Evolutionary conservation across 768 basidiomycete species (phyloP), one percentile per base, ranked within the genome.

Genomic region (Xanthoconium purpureum): DNA sequence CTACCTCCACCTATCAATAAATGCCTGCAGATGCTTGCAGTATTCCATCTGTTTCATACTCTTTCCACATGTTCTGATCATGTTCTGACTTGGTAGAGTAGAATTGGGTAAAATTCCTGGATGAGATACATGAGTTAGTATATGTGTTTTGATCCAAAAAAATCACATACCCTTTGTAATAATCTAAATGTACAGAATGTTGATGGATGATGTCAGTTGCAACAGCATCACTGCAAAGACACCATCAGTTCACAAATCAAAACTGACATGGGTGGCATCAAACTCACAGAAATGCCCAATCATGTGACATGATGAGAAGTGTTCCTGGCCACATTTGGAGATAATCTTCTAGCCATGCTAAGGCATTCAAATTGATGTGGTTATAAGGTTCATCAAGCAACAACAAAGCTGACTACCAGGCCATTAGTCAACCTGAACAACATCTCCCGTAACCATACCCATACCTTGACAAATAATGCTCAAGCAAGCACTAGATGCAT

Each of bases 161-260:
- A 12, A 24, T 35, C 38, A 61, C 75, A 30, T 65, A 89, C 85
- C 96, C 97, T 77, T 98, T 97, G 78, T 95, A 98, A 75, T 98
- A 98, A 70, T 98, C 95, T 18, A 98, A 79, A 45, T 96, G 83
- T 52, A 80, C 88, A 1, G 89, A 94, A 70, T 98, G 94, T 71
- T 92, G 94, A 70, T 97, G 94, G n/a, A 98, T 83, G 61, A 99
- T 98, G 71, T 99, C 97, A n/a, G 97, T 98, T 5, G 97, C 96
- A 37, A 98, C 92, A 17, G 91, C 89, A 71, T 99, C 96, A 52
- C 89, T 91, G n/a, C n/a, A 35, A 11, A 49, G 60, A 24, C 28
- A 33, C 33, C 47, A 46, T 56, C 11, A 42, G 47, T 59, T 49
- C 13, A 14, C 6, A 32, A 40, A 39, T 37, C 6, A 18, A 39